Evolutionary conservation across 495 filamentous ascomycete genomes (phyloP).

Genomic region (Penicillium canescens): DNA sequence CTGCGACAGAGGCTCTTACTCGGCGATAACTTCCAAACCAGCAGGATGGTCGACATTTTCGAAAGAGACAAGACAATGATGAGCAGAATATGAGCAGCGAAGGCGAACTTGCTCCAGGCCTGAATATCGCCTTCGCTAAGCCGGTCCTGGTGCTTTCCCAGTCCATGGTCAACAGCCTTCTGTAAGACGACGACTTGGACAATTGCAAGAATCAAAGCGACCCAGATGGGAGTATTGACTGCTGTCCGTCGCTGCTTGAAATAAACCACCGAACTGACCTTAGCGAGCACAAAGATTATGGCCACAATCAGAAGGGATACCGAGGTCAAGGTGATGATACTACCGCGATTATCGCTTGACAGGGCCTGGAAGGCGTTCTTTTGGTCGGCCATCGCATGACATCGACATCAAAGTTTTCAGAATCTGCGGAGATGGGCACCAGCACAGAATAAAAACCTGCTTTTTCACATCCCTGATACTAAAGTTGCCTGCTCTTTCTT

Average conservation of each 20-base stretch:
- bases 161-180: conserved; percentile 26
- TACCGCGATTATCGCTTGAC: conserved; percentile 21
- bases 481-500: conserved; percentile 2
- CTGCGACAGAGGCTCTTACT: conserved; percentile 15
- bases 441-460: conserved; percentile 1
- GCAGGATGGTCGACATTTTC: conserved; percentile 24
- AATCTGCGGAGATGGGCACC: neutral
- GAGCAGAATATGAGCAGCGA: conserved; percentile 27
- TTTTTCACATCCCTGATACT: neutral
- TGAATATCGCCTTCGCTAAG: conserved; percentile 17
- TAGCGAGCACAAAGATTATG: conserved; percentile 25
- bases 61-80: conserved; percentile 26
- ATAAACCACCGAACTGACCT: conserved; percentile 25
- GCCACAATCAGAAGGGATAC: conserved; percentile 24
- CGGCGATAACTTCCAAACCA: conserved; percentile 28
- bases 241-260: conserved; percentile 29
- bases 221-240: conserved; percentile 33
- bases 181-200: conserved; percentile 25
- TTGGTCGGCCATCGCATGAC: conserved; percentile 16
- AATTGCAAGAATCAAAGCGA: conserved; percentile 26
- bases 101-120: conserved; percentile 25
- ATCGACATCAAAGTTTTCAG: neutral
- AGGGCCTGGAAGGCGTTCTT: conserved; percentile 18
- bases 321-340: conserved; percentile 23
- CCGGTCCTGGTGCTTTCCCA: conserved; percentile 20